phyloP scores from a whole-genome alignment of 805 yeast species.

The Yarrowia sp. region DNA sequence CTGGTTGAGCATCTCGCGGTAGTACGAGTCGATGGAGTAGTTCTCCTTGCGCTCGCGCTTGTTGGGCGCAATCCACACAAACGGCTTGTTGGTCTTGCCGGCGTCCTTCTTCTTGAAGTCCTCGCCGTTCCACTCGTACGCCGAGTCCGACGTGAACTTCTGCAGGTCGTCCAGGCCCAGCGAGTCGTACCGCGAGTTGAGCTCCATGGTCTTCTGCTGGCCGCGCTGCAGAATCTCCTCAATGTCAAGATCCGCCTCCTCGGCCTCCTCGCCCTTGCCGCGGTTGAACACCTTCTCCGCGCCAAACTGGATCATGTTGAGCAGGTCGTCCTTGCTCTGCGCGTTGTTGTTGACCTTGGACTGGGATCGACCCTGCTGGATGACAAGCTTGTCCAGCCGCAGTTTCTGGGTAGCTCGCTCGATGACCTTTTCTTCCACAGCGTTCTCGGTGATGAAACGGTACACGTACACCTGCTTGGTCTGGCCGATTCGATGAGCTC shows the following conservation, averaged over 20 bases:
- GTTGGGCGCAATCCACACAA: constrained; percentile 80
- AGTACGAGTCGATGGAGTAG: constrained; percentile 84
- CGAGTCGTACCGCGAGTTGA: constrained; percentile 77
- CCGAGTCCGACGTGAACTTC: constrained; percentile 80
- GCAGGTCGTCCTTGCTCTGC: constrained; percentile 70
- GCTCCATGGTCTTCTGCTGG: constrained; percentile 71
- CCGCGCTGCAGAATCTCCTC: constrained; percentile 80
- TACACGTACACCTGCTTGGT: constrained; percentile 91
- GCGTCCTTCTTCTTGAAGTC: constrained; percentile 60
- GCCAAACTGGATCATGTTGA: constrained; percentile 95
- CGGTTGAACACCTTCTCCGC: constrained; percentile 74
- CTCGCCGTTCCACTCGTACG: constrained; percentile 96
- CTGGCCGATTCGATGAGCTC: constrained; percentile 97
- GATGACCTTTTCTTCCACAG: constrained; percentile 92
- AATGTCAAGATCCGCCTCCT: constrained; percentile 50
- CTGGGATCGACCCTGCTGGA: constrained; percentile 74
- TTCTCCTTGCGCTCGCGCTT: constrained; percentile 58
- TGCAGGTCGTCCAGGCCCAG: constrained; percentile 91
- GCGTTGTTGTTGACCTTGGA: constrained; percentile 31
- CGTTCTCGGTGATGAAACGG: constrained; percentile 91
- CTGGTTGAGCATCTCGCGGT: constrained; percentile 73
- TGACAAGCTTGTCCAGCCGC: constrained; percentile 88
- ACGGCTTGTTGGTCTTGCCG: constrained; percentile 37
- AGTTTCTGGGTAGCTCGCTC: constrained; percentile 95
- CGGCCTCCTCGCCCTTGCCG: constrained; percentile 32